Base-by-base conservation (phyloP, 225 moss, liverwort and hornwort genomes). In the Takakia lepidozioides region DNA sequence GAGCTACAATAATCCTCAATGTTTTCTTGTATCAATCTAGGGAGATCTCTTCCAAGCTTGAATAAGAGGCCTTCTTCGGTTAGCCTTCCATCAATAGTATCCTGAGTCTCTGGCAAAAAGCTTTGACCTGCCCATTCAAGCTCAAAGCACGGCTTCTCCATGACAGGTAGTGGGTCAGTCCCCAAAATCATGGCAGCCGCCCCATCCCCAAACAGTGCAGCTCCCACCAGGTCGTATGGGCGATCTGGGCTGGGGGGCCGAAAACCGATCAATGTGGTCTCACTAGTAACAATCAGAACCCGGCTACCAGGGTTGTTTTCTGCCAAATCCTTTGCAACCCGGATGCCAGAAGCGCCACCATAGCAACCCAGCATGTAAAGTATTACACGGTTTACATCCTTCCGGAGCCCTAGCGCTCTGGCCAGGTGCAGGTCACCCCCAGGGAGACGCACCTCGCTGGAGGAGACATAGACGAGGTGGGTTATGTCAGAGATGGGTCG, bases 121-220 rank as follows among this genome's bases (percentile, higher is more conserved):
- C 75, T 68, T 38, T 95, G 90, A 15, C 84, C 76, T 0, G 84
- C 68, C 82, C 86, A 87, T 39, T 80, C 66, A 0, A 95, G 66
- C 73, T 95, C 95, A 46, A 95, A 95, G 41, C 64, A 68, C 1
- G 87, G 24, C n/a, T 51, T 72, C 46, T 95, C 95, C 23, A 82
- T 47, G 6, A 23, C 48, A 10, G 90, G 79, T 7, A 87, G 15
- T 2, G 95, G 95, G 38, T 95, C 80, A 15, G 84, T 64, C 30
- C 95, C 95, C 56, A 95, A 25, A 35, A 95, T 42, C 82, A 87
- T 78, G 2, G 95, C 87, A 9, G 90, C 84, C 10, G 95, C 95
- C n/a, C 95, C 90, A 62, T 95, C 95, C 2, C 95, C 95, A 35
- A 95, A 95, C 20, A 95, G 61, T n/a, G 95, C 95, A 15, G 95